Conservation (phyloP, 73 alveolate genomes). For the Effrenium voratum region DNA sequence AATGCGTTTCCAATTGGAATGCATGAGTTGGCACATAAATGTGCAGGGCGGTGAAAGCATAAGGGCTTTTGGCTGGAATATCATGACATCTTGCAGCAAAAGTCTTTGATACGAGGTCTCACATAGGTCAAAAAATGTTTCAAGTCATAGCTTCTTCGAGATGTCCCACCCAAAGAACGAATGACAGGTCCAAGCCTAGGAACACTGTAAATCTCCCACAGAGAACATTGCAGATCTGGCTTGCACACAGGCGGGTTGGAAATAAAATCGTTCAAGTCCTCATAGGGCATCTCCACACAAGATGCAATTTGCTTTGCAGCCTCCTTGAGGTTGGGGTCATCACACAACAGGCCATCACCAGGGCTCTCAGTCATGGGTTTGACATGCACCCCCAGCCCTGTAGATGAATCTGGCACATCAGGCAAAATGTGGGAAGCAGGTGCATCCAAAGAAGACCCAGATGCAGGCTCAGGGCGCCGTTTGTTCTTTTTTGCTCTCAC, state of each 20-base stretch:
- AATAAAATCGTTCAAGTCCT: background rate
- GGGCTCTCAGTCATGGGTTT: too few relatives aligned
- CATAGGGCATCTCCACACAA: background rate
- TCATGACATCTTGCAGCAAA: background rate
- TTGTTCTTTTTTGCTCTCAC: too few relatives aligned
- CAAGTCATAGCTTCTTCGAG: constrained; percentile 1
- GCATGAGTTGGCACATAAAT: background rate
- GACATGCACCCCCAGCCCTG: too few relatives aligned
- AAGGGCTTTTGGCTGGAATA: background rate
- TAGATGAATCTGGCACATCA: too few relatives aligned
- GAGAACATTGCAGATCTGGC: background rate
- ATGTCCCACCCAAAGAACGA: background rate
- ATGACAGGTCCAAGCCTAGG: background rate
- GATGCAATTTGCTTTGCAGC: background rate
- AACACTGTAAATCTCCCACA: constrained; percentile 3
- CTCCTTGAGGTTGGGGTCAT: background rate
- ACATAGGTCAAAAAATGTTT: constrained; percentile 14
- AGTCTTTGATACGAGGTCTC: background rate
- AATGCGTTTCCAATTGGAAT: background rate
- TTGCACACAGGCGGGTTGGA: background rate
- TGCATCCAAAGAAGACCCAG: too few relatives aligned
- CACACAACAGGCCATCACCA: background rate
- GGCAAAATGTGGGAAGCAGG: too few relatives aligned
- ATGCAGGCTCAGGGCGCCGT: too few relatives aligned
- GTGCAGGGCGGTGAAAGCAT: constrained; percentile 28